Conservation (phyloP, 257 asterid species). For the Nicotiana obtusifolia region DNA sequence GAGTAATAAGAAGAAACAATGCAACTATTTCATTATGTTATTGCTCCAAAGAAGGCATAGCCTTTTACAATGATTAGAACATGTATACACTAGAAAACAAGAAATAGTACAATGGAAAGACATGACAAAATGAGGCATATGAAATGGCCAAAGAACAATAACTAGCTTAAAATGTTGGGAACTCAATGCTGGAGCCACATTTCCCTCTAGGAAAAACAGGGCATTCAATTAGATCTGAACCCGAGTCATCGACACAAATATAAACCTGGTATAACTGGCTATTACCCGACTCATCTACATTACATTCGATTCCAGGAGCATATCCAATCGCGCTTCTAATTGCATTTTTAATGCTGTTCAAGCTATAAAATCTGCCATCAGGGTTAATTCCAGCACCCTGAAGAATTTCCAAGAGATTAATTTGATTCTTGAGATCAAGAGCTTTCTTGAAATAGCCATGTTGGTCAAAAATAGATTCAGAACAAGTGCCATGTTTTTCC, state of each 20-base stretch:
- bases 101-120: not conserved
- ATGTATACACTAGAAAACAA: not conserved
- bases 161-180: slow-evolving; percentile 46
- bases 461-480: slow-evolving; percentile 48
- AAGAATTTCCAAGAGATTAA: slow-evolving; percentile 54
- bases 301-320: slow-evolving; percentile 55
- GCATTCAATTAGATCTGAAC: slow-evolving; percentile 40
- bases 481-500: slow-evolving; percentile 80
- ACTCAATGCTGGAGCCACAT: slow-evolving; percentile 39
- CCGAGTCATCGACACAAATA: slow-evolving; percentile 45
- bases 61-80: not conserved
- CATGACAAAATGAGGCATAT: not conserved
- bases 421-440: slow-evolving; percentile 44
- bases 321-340: slow-evolving; percentile 34
- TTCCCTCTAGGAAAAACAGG: slow-evolving; percentile 51
- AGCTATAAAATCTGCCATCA: slow-evolving; percentile 42
- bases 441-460: slow-evolving; percentile 52
- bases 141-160: not conserved
- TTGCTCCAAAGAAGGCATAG: not conserved
- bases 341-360: slow-evolving; percentile 37
- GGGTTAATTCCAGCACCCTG: slow-evolving; percentile 37
- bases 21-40: not conserved
- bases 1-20: not conserved
- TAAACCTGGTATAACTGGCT: slow-evolving; percentile 58
- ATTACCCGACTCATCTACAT: slow-evolving; percentile 42